Evolutionary conservation across 257 asterid species (phyloP).

Genomic region (Eustoma russellianum): DNA sequence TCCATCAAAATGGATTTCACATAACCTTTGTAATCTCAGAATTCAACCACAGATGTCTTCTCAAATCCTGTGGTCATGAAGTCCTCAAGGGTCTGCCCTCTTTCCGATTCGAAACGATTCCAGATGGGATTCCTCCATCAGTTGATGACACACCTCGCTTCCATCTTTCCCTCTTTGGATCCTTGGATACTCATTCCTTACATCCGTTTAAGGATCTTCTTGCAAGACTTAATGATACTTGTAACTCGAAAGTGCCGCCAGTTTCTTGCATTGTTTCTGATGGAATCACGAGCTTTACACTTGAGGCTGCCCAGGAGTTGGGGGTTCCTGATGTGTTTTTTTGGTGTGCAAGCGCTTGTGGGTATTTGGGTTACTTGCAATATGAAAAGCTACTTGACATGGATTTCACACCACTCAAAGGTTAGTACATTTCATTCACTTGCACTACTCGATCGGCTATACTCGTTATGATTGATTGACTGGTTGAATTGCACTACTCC

Average conservation of each 20-base stretch:
- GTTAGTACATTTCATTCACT: not conserved
- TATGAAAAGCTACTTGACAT: not conserved
- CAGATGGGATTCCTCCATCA: slow-evolving; percentile 12
- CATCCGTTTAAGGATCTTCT: slow-evolving; percentile 6
- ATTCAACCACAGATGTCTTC: slow-evolving; percentile 12
- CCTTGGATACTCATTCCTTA: not conserved
- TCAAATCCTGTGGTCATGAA: slow-evolving; percentile 5
- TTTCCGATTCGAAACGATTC: slow-evolving; percentile 8
- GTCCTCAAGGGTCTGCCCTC: not conserved
- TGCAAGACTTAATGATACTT: slow-evolving; percentile 1
- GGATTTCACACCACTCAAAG: not conserved
- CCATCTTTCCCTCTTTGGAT: not conserved
- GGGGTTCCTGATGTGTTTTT: slow-evolving; percentile 11
- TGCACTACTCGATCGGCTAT: too few relatives aligned
- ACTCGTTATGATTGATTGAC: too few relatives aligned
- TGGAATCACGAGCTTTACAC: slow-evolving; percentile 15
- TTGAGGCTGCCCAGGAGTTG: slow-evolving; percentile 10
- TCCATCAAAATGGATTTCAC: slow-evolving; percentile 23
- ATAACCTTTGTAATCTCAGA: slow-evolving; percentile 26
- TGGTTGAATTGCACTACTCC: too few relatives aligned
- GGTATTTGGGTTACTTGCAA: slow-evolving; percentile 3
- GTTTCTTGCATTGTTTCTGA: slow-evolving; percentile 14
- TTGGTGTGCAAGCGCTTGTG: slow-evolving; percentile 6
- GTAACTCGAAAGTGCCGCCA: slow-evolving; percentile 1
- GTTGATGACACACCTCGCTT: slow-evolving; percentile 5